A percentile compares a stretch with the other conserved stretches of the same genome.
Conservation (phyloP, 129 eudicot species). For the Pulicaria dysenterica region DNA sequence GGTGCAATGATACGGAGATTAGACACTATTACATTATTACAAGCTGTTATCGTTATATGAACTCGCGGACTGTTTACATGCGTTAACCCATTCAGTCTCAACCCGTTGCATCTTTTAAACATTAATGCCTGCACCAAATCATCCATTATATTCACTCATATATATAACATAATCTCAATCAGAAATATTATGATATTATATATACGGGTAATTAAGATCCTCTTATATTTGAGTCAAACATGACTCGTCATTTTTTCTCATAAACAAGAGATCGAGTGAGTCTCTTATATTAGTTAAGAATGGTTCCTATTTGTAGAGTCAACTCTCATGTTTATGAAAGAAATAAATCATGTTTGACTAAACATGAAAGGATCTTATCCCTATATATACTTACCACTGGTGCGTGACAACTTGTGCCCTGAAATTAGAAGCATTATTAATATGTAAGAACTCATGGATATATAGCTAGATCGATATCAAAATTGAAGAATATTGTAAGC, state of each 20-base stretch:
- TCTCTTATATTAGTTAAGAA: no score
- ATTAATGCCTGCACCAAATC: conserved; percentile 44
- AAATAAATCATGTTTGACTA: no score
- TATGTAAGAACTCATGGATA: conserved; percentile 4
- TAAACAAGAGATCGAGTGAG: no score
- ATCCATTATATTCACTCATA: neutral
- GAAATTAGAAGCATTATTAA: conserved; percentile 15
- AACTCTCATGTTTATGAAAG: no score
- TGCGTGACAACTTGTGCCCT: conserved; percentile 60
- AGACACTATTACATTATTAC: conserved; percentile 44
- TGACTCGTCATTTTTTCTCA: no score
- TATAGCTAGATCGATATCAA: neutral
- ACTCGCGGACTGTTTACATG: conserved; percentile 59
- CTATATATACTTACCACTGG: conserved; percentile 67
- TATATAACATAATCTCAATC: neutral
- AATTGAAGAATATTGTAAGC: neutral
- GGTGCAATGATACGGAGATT: conserved; percentile 58
- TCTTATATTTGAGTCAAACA: no score
- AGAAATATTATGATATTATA: conserved; percentile 6
- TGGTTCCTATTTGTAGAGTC: no score
- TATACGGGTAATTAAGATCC: no score
- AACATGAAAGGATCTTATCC: no score
- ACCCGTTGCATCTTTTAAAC: conserved; percentile 55
- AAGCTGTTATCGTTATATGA: conserved; percentile 49
- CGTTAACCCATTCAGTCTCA: conserved; percentile 54